phyloP scores from a whole-genome alignment of 345 rosid species.

The Firmiana major region DNA sequence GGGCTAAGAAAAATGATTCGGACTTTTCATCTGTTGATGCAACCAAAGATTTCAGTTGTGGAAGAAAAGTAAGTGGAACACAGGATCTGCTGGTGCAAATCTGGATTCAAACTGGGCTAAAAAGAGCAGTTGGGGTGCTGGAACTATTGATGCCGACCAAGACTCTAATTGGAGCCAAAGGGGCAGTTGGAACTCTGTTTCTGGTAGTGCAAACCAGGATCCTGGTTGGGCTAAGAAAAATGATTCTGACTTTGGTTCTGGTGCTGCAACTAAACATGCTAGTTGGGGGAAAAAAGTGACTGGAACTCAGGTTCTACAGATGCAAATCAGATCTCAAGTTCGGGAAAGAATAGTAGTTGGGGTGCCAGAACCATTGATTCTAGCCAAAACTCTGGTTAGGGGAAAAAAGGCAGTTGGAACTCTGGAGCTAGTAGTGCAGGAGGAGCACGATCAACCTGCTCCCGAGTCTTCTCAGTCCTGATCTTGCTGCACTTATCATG shows the following conservation, averaged over 20 bases:
- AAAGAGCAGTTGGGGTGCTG: too few relatives aligned
- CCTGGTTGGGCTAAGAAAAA: constrained; percentile 19
- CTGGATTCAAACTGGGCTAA: too few relatives aligned
- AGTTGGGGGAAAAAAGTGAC: constrained; percentile 23
- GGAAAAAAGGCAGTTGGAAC: constrained; percentile 8
- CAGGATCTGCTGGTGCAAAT: too few relatives aligned
- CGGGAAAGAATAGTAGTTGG: constrained; percentile 12
- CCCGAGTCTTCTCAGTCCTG: too few relatives aligned
- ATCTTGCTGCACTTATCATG: too few relatives aligned
- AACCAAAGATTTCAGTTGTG: too few relatives aligned
- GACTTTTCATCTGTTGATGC: too few relatives aligned
- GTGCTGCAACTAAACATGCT: constrained; percentile 12
- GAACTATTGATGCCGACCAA: neutral
- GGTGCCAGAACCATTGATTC: constrained; percentile 16
- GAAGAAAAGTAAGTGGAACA: too few relatives aligned
- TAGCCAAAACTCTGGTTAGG: constrained; percentile 32
- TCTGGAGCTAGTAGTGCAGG: constrained; percentile 1
- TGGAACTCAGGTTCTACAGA: neutral
- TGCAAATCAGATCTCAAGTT: constrained; percentile 17
- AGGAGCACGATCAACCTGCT: too few relatives aligned
- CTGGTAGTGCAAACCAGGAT: constrained; percentile 13
- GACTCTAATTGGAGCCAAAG: constrained; percentile 35
- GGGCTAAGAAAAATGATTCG: too few relatives aligned
- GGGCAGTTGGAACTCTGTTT: constrained; percentile 19
- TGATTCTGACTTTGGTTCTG: constrained; percentile 8